Conservation (phyloP, 1,284 basidiomycete genomes). For the Cutaneotrichosporon cavernicola region DNA sequence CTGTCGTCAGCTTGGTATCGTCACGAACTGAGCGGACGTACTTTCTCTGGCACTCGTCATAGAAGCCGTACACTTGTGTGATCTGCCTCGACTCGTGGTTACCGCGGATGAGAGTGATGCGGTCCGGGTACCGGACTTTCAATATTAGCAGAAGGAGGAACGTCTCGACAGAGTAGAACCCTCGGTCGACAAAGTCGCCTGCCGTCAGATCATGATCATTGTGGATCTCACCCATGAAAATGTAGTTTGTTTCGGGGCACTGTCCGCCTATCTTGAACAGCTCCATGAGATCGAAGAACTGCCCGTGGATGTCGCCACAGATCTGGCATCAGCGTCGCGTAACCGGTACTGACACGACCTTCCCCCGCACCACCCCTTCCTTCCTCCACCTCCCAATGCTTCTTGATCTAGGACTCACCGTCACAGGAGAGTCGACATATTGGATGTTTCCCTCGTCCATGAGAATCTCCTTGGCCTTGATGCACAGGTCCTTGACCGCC, state of each 20-base stretch:
- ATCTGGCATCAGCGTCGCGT: conserved; percentile 60
- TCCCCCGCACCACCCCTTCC: background rate
- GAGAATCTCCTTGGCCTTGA: conserved; percentile 92
- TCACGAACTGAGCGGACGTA: conserved; percentile 5
- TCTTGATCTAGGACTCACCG: conserved; percentile 59
- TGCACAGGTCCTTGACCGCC: conserved; percentile 86
- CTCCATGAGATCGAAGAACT: conserved; percentile 97
- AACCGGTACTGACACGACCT: background rate
- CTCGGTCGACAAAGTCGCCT: conserved; percentile 91
- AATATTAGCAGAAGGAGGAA: conserved; percentile 90
- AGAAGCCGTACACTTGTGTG: conserved; percentile 98
- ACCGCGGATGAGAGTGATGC: conserved; percentile 93
- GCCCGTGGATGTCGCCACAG: conserved; percentile 98
- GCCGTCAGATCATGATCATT: conserved; percentile 8
- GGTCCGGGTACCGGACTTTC: conserved; percentile 96
- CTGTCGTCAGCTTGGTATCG: conserved; percentile 13
- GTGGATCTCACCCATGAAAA: conserved; percentile 84
- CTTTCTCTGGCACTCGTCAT: conserved; percentile 96
- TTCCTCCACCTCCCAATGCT: background rate
- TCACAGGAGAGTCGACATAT: conserved; percentile 92
- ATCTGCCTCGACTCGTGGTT: conserved; percentile 99
- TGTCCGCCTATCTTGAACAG: conserved; percentile 92
- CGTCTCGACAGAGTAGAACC: conserved; percentile 96
- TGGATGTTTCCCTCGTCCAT: conserved; percentile 98
- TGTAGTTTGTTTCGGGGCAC: conserved; percentile 94